Evolutionary conservation across 2,329 filamentous ascomycete species (phyloP).

Genomic region (Colletotrichum trifolii): DNA sequence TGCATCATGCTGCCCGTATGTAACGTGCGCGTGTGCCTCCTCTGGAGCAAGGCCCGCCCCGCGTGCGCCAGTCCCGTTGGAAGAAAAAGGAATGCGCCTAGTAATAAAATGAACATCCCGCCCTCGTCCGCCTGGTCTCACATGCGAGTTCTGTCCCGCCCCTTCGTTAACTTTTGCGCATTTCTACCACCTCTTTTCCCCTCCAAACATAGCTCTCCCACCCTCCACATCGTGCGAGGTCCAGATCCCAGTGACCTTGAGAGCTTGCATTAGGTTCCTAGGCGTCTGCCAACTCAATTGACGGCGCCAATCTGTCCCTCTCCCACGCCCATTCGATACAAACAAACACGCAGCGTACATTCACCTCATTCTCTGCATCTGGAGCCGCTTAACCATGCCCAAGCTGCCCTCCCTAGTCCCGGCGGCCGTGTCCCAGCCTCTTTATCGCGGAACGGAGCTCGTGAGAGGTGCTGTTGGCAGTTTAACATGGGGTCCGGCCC

Average conservation of each 20-base stretch:
- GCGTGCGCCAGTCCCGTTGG: slow-evolving; percentile 1
- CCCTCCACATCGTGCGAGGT: slow-evolving; percentile 28
- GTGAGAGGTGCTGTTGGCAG: slow-evolving; percentile 55
- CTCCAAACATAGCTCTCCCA: slow-evolving; percentile 6
- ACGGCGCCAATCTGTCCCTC: slow-evolving; percentile 5
- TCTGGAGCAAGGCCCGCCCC: not conserved
- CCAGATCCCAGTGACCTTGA: slow-evolving; percentile 28
- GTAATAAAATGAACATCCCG: slow-evolving; percentile 32
- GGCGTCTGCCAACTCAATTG: slow-evolving; percentile 35
- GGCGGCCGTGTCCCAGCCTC: slow-evolving; percentile 49
- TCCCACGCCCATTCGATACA: not conserved
- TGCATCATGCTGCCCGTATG: slow-evolving; percentile 4
- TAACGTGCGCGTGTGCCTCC: not conserved
- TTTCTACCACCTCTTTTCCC: slow-evolving; percentile 21
- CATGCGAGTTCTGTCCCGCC: slow-evolving; percentile 10
- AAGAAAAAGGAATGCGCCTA: slow-evolving; percentile 6
- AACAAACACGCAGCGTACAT: not conserved
- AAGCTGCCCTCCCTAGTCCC: slow-evolving; percentile 49
- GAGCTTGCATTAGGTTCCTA: slow-evolving; percentile 30
- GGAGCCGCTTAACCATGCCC: slow-evolving; percentile 29
- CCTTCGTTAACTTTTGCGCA: slow-evolving; percentile 17
- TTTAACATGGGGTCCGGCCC: slow-evolving; percentile 59
- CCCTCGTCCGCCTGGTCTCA: slow-evolving; percentile 28
- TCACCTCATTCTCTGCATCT: not conserved
- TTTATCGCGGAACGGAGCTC: slow-evolving; percentile 52